Conservation (phyloP, 805 yeast species). For the Ogataea philodendri region DNA sequence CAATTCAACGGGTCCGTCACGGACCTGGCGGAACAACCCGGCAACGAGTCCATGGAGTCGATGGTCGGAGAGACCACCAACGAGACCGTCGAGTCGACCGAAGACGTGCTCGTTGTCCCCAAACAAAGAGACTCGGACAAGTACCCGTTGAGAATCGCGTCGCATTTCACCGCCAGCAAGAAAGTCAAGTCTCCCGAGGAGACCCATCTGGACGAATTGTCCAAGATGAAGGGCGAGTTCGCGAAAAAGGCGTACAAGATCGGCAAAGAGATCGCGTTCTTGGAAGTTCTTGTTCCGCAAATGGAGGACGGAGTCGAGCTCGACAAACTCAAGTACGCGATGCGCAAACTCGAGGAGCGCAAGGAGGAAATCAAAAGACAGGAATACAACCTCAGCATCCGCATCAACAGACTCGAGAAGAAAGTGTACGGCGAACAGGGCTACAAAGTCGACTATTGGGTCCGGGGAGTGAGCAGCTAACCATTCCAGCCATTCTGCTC, state of each 20-base stretch:
- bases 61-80: conserved; percentile 24
- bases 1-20: conserved; percentile 32
- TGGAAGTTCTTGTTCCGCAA: conserved; percentile 29
- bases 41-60: conserved; percentile 18
- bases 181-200: conserved; percentile 14
- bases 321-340: conserved; percentile 30
- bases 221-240: conserved; percentile 18
- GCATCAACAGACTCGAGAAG: conserved; percentile 27
- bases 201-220: conserved; percentile 20
- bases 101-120: conserved; percentile 14
- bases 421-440: conserved; percentile 32
- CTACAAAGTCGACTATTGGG: conserved; percentile 52
- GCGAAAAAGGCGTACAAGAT: conserved; percentile 28
- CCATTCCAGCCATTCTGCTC: no score
- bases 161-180: conserved; percentile 29
- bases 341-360: conserved; percentile 29
- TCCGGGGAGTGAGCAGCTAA: conserved; percentile 49
- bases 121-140: conserved; percentile 21
- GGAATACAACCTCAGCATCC: conserved; percentile 32
- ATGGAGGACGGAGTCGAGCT: conserved; percentile 19
- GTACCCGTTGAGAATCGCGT: conserved; percentile 22
- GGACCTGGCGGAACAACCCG: conserved; percentile 26
- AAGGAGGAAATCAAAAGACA: conserved; percentile 29
- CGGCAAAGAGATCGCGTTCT: conserved; percentile 31
- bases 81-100: conserved; percentile 21